Conservation (phyloP, 495 filamentous ascomycete species). For the Penicillium paxilli region DNA sequence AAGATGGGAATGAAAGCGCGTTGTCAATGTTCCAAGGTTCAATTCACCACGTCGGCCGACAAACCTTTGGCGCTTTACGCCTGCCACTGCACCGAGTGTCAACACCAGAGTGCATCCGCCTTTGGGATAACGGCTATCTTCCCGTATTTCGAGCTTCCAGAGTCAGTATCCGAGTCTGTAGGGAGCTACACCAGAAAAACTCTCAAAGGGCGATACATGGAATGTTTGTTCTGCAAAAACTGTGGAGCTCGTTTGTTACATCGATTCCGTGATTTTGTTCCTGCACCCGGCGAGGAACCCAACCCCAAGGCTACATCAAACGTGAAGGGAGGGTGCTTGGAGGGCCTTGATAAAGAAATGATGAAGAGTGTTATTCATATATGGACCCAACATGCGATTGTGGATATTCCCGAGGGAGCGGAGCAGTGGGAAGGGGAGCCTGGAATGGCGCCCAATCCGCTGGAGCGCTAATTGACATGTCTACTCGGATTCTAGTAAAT, state of each 20-base stretch:
- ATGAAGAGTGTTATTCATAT: constrained; percentile 59
- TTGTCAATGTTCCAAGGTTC: constrained; percentile 63
- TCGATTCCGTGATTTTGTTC: constrained; percentile 46
- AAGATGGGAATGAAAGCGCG: constrained; percentile 50
- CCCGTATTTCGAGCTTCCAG: constrained; percentile 54
- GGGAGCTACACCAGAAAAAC: constrained; percentile 47
- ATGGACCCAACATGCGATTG: constrained; percentile 62
- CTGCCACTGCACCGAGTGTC: constrained; percentile 70
- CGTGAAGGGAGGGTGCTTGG: constrained; percentile 64
- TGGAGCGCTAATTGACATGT: constrained; percentile 1
- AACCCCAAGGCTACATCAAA: constrained; percentile 38
- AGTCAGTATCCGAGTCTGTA: constrained; percentile 34
- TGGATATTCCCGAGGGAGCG: constrained; percentile 60
- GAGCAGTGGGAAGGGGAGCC: constrained; percentile 34
- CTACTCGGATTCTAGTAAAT: background rate
- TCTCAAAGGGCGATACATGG: constrained; percentile 42
- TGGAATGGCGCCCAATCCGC: constrained; percentile 11
- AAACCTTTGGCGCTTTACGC: constrained; percentile 59
- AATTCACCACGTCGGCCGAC: constrained; percentile 54
- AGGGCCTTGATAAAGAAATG: constrained; percentile 45
- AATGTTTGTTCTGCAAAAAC: constrained; percentile 60
- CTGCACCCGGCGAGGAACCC: constrained; percentile 18
- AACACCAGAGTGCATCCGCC: constrained; percentile 64
- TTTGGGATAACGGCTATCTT: constrained; percentile 70
- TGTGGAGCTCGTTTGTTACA: constrained; percentile 63